phyloP scores from a whole-genome alignment of 352 stramenopile genomes.

The Pythium vanterpoolii region DNA sequence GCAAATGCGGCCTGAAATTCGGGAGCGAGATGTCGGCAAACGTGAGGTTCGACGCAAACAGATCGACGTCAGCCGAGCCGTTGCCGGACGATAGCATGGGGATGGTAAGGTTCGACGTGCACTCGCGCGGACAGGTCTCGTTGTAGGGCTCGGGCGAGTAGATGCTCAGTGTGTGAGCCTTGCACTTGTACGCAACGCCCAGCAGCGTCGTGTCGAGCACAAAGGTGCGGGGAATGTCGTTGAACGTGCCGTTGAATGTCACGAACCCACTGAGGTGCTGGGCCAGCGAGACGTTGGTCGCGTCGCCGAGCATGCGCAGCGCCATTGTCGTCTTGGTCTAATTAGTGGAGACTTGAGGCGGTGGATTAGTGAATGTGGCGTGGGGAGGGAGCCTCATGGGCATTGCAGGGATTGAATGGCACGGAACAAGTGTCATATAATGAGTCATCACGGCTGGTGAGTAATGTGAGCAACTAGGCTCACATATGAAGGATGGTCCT shows the following conservation, averaged over 20 bases:
- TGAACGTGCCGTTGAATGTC: slow-evolving; percentile 8
- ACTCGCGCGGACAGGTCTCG: background rate
- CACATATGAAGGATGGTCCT: no score
- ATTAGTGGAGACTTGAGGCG: no score
- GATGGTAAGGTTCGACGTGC: slow-evolving; percentile 1
- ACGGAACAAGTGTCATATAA: no score
- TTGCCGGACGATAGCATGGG: background rate
- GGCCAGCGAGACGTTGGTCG: background rate
- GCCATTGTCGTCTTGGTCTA: background rate
- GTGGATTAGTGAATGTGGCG: no score
- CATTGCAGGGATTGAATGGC: no score
- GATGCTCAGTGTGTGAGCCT: background rate
- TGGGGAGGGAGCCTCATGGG: no score
- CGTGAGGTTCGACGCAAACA: background rate
- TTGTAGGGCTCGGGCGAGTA: background rate
- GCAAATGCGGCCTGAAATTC: slow-evolving; percentile 7
- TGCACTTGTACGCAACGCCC: background rate
- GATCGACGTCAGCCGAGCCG: background rate
- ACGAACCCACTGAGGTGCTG: background rate
- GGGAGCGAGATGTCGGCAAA: slow-evolving; percentile 3
- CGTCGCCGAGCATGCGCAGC: slow-evolving; percentile 1
- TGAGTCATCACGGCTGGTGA: no score
- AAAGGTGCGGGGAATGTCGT: slow-evolving; percentile 4
- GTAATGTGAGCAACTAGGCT: no score
- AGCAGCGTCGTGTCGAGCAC: slow-evolving; percentile 1